Evolutionary conservation across 306 rosid genomes (phyloP), one percentile per base, ranked within the genome.

Genomic region (Parietaria judaica): DNA sequence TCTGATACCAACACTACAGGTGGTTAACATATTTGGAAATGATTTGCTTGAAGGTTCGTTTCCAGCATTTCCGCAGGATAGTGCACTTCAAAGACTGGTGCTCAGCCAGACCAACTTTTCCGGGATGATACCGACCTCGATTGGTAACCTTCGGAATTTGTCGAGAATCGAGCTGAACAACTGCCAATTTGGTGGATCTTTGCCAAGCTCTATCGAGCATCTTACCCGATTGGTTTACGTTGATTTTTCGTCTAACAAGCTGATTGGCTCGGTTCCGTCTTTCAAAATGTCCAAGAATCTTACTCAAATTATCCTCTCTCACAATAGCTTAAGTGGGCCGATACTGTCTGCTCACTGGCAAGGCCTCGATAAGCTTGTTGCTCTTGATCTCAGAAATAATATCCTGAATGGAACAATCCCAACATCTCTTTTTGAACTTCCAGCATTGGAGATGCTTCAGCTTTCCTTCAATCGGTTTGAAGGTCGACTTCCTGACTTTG

Each of bases 241-340:
- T 50, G 77, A 74, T 60, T 10, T 74, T 5, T 64, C 75, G 3
- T 0, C 0, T 0, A 78, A 71, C 77, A 63, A 38, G 3, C 74
- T 79, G 9, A 57, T 14, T 5, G 80, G 83, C 60, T 54, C 72
- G 45, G 34, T 79, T 47, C 78, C 80, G 11, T 67, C 64, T 2
- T 71, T 74, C 15, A 34, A 53, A 0, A 31, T 50, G 54, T 63
- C 65, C 53, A 60, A 54, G 58, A 60, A 67, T 44, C 53, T 79
- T 34, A 64, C 70, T 0, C 3, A 23, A 3, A 2, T 79, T 17
- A 6, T 43, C 71, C 64, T 79, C 7, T 66, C 78, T 3, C 7
- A 4, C 51, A 79, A 79, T 65, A 4, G 3, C 1, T n/a, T 79
- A 17, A 31, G 17, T 36, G 77, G 83, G 52, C 44, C 47, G 35